A percentile compares a stretch with the other conserved stretches of the same genome.
Evolutionary conservation across 2,329 filamentous ascomycete genomes (phyloP).

Genomic region (Colletotrichum limetticola): DNA sequence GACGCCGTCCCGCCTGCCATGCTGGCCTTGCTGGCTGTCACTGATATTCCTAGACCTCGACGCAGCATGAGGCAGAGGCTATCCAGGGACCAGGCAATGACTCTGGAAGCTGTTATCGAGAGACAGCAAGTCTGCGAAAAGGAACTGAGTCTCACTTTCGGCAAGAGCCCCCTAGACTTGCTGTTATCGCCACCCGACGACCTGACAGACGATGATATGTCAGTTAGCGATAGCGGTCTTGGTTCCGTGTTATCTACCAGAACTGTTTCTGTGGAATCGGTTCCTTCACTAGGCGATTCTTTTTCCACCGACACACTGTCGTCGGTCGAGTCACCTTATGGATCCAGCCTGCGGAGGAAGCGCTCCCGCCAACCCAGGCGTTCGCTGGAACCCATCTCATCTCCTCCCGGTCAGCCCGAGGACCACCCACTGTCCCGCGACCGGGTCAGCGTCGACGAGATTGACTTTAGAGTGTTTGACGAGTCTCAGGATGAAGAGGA

Average conservation of each 20-base stretch:
- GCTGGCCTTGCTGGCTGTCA: conserved; percentile 70
- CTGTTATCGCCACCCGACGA: conserved; percentile 71
- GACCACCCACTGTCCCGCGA: conserved; percentile 65
- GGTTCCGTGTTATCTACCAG: conserved; percentile 64
- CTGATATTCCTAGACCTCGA: conserved; percentile 66
- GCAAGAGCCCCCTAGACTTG: conserved; percentile 67
- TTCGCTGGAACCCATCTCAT: conserved; percentile 65
- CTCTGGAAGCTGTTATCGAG: conserved; percentile 66
- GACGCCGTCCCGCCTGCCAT: conserved; percentile 69
- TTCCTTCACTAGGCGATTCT: conserved; percentile 69
- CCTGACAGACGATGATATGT: conserved; percentile 56
- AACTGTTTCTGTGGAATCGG: conserved; percentile 69
- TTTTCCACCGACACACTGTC: conserved; percentile 60
- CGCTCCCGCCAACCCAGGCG: conserved; percentile 54
- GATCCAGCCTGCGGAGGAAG: conserved; percentile 47
- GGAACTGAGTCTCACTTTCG: conserved; percentile 65
- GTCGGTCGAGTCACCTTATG: conserved; percentile 60
- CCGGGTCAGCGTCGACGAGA: conserved; percentile 60
- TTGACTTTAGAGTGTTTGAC: conserved; percentile 46
- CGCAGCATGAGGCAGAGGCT: conserved; percentile 44
- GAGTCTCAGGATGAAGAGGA: conserved; percentile 43
- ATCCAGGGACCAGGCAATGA: conserved; percentile 49
- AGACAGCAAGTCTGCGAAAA: conserved; percentile 67
- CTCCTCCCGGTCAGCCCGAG: conserved; percentile 62
- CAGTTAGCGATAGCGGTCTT: conserved; percentile 61